Conservation (phyloP, 1,284 basidiomycete species). For the Sanghuangporus sanghuang region DNA sequence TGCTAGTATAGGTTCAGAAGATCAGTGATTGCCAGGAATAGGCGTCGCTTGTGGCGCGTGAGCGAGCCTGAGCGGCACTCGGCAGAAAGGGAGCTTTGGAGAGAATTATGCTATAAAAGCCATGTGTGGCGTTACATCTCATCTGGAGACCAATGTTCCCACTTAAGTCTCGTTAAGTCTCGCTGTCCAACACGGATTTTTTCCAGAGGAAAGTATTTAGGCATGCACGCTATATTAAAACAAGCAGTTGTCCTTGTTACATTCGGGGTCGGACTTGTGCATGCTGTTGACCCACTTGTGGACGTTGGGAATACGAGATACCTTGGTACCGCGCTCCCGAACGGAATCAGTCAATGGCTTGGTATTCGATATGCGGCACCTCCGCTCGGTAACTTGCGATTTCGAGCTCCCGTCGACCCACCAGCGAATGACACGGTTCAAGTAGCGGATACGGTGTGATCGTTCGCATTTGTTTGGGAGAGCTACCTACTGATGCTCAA, state of each 20-base stretch:
- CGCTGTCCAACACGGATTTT: too few relatives aligned
- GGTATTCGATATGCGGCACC: conserved; percentile 29
- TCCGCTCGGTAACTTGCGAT: conserved; percentile 25
- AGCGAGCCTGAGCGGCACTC: neutral
- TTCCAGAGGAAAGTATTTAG: too few relatives aligned
- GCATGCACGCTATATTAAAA: too few relatives aligned
- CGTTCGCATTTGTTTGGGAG: neutral
- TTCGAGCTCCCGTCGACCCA: conserved; percentile 22
- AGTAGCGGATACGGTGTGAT: conserved; percentile 11
- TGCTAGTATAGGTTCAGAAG: neutral
- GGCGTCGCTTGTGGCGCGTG: neutral
- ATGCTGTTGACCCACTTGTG: conserved; percentile 17
- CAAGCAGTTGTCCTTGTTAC: neutral
- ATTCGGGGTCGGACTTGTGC: neutral
- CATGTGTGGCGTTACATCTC: neutral
- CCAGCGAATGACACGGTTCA: conserved; percentile 21
- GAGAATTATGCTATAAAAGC: neutral
- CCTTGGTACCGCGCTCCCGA: conserved; percentile 19
- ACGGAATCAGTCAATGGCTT: conserved; percentile 22
- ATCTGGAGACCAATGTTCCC: neutral
- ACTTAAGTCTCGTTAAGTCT: too few relatives aligned
- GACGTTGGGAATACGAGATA: conserved; percentile 20
- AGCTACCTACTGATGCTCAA: neutral
- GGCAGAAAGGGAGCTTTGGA: neutral
- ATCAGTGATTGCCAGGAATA: neutral